Conservation (phyloP, 1,284 basidiomycete genomes). For the Trichosporon sp. region DNA sequence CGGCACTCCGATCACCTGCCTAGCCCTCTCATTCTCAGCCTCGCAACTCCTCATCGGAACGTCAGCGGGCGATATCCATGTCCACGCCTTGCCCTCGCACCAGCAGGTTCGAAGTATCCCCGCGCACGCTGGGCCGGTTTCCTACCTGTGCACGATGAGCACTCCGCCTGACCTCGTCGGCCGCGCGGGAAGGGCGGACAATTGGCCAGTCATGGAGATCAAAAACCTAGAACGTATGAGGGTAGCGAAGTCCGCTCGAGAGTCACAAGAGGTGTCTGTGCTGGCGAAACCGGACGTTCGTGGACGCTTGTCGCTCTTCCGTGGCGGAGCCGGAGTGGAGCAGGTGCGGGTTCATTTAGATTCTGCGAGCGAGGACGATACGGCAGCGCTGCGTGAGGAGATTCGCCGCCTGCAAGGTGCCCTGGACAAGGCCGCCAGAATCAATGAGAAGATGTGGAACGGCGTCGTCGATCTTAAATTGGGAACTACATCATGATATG, state of each 20-base stretch:
- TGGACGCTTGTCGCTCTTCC: neutral
- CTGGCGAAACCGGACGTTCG: constrained; percentile 31
- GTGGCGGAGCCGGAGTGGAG: neutral
- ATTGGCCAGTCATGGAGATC: constrained; percentile 54
- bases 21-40: constrained; percentile 74
- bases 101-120: constrained; percentile 80
- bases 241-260: constrained; percentile 40
- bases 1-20: constrained; percentile 63
- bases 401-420: constrained; percentile 67
- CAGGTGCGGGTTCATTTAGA: neutral
- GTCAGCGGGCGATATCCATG: constrained; percentile 69
- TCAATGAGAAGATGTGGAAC: constrained; percentile 90
- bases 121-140: constrained; percentile 69
- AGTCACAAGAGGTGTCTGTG: constrained; percentile 45
- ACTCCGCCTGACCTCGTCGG: constrained; percentile 81
- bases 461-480: constrained; percentile 60
- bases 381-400: constrained; percentile 71
- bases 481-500: constrained; percentile 18
- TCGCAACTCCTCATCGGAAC: constrained; percentile 76
- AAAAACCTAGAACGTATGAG: constrained; percentile 54
- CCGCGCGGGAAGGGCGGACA: constrained; percentile 5
- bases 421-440: constrained; percentile 74
- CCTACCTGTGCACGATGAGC: constrained; percentile 72
- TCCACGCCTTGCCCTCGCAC: constrained; percentile 86
- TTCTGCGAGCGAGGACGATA: constrained; percentile 22